Evolutionary conservation across 208 protist genomes (phyloP).

Genomic region (Acanthamoeba culbertsoni): DNA sequence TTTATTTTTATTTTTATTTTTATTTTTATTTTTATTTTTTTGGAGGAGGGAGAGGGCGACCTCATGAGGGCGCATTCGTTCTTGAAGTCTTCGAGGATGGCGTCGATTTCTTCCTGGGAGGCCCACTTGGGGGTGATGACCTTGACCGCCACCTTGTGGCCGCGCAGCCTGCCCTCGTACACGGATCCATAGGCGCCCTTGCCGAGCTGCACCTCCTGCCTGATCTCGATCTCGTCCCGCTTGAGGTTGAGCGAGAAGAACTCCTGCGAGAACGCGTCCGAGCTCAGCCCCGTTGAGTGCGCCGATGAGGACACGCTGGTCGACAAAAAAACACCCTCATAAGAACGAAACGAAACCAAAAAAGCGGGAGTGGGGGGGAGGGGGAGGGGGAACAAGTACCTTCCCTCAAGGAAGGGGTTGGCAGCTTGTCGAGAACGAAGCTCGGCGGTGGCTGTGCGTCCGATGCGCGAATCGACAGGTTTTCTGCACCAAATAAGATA

Average conservation of each 20-base stretch:
- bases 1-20: too few species aligned
- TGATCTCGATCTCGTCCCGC: conserved; percentile 25
- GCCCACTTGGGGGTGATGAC: conserved; percentile 56
- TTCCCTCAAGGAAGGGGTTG: conserved; percentile 19
- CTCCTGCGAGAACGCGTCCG: conserved; percentile 21
- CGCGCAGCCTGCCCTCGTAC: conserved; percentile 5
- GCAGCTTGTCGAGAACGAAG: not conserved
- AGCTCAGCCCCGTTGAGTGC: not conserved
- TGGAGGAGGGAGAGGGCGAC: not conserved
- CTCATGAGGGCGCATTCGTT: conserved; percentile 56
- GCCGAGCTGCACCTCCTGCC: not conserved
- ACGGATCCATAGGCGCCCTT: conserved; percentile 36
- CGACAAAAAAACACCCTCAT: not conserved
- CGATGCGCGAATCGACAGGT: not conserved
- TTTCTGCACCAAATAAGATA: not conserved
- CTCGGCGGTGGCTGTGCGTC: not conserved
- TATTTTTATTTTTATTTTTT: too few species aligned
- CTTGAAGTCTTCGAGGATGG: conserved; percentile 33
- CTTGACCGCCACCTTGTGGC: conserved; percentile 37
- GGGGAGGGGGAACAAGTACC: not conserved
- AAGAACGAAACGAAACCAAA: not conserved
- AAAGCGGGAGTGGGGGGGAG: not conserved
- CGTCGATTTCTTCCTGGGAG: conserved; percentile 9
- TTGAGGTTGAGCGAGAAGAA: conserved; percentile 58
- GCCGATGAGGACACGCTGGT: not conserved